These are phyloP conservation scores for Wallacemonas sp. DNA, from an alignment of 208 protist genomes.

Conservation along the genomic window DNA sequence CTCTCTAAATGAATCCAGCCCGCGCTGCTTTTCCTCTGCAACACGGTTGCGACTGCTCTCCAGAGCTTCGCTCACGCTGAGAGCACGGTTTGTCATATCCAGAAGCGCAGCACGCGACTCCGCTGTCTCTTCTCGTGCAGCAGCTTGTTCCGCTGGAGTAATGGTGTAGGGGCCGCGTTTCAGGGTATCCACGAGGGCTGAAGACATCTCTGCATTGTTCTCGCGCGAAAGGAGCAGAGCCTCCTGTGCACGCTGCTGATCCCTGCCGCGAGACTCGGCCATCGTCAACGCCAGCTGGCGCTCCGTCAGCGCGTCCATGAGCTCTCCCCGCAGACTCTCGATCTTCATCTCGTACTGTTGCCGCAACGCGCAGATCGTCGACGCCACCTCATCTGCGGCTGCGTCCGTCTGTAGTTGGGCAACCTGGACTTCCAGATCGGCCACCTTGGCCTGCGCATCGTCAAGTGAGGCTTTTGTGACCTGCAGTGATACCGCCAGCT, in stretches of 20 bases:
- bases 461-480: slow-evolving; percentile 47
- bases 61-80: neutral
- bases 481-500: slow-evolving; percentile 65
- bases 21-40: neutral
- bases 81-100: slow-evolving; percentile 6
- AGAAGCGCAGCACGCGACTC: slow-evolving; percentile 30
- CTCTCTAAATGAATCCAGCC: slow-evolving; percentile 11
- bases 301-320: slow-evolving; percentile 38
- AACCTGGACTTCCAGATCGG: slow-evolving; percentile 26
- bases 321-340: slow-evolving; percentile 25
- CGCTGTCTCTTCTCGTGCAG: slow-evolving; percentile 13
- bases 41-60: slow-evolving; percentile 13
- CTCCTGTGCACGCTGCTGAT: slow-evolving; percentile 13
- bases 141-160: neutral
- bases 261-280: slow-evolving; percentile 11
- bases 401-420: slow-evolving; percentile 52
- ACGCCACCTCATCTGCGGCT: slow-evolving; percentile 56
- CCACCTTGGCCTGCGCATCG: slow-evolving; percentile 19
- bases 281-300: slow-evolving; percentile 6
- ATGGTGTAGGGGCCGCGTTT: slow-evolving; percentile 12
- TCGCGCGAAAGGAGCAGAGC: slow-evolving; percentile 13
- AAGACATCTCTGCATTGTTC: slow-evolving; percentile 16
- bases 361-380: slow-evolving; percentile 51
- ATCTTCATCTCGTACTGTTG: slow-evolving; percentile 52
- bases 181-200: slow-evolving; percentile 16